Base-by-base conservation (phyloP, 2,329 filamentous ascomycete species). In the Phialocephala sp. region DNA sequence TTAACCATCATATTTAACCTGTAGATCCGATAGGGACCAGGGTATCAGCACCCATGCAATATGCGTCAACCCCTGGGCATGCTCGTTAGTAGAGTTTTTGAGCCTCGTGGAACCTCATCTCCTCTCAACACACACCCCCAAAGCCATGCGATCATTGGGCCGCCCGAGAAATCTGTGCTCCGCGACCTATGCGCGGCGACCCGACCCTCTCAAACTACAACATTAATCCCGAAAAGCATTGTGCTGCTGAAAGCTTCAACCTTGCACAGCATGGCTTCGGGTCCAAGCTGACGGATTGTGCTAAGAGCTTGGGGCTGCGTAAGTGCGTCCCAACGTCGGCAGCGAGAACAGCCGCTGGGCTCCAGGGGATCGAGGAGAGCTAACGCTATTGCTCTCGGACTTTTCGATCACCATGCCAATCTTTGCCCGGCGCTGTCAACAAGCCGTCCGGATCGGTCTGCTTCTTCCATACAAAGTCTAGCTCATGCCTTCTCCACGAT, bases 371-470 rank as follows among this genome's bases (percentile, higher is more conserved):
- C 15, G 41, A 18, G 41, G 41, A 43, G 41, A 43, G 41, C 41
- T 32, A 32, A 32, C 27, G 27, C 27, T 32, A 32, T 32, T 32
- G 27, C 41, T 18, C n/a, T 18, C 41, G 22, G 45, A 50, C n/a
- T 22, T 50, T 50, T 50, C 45, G 11, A 11, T 18, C 45, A 50
- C 37, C n/a, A 50, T 50, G 45, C 20, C 45, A 50, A 50, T 50
- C 45, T 22, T 50, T 20, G 12, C 8, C 45, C n/a, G 4, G 2
- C 15, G 12, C 9, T 18, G 15, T 41, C 37, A 41, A 3, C 37
- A 9, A 20, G n/a, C 43, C 4, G 43, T 45, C 15, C 8, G n/a
- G 8, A n/a, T 50, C n/a, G 11, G 41, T 43, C 41, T 18, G 41
- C 15, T 18, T 18, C n/a, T 18, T 18, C 41, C 41, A 43, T 6